Base-by-base conservation (phyloP, 1,139 yeast genomes). In the Blastobotrys indianensis region DNA sequence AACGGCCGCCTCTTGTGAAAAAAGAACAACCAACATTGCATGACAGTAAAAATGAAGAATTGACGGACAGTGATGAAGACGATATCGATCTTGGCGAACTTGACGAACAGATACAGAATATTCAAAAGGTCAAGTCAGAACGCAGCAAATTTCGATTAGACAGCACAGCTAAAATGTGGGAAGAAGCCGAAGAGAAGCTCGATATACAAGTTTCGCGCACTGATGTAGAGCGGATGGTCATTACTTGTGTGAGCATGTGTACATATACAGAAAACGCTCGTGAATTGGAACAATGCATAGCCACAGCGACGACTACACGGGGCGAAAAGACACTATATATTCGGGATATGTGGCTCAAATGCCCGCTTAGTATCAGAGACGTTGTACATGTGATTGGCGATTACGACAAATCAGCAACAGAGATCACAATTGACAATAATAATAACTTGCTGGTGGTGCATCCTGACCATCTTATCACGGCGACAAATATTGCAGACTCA, bases 401-500 rank as follows among this genome's bases (percentile, higher is more conserved):
- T 2, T 53, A 46, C 33, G 53, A 51, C 25, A 41, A 42, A 11
- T 32, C 34, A 1, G 38, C 50, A 16, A 43, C 49, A n/a, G 44
- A 42, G 5, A 56, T 71, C 8, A 45, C 59, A 10, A 74, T 85
- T 3, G 86, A 84, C 51, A 64, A 68, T 33, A 66, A 73, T 29
- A 75, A 74, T 40, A 80, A 84, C 55, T 62, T 88, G 23, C 64
- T 90, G 32, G 74, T 92, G 20, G 75, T 94, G 74, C 79, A 85
- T 55, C 98, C 98, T 0, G 98, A 92, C 60, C 67, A 77, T 1
- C 67, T 92, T 11, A 69, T 92, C 1, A 78, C 96, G 0, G 88
- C 95, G 3, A 92, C 98, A 0, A 70, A 82, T 3, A 77, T 88
- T 1, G 82, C 97, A 0, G 85, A 82, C 45, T 84, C 92, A 2